Conservation (phyloP, 306 rosid species). For the Malus asiatica region DNA sequence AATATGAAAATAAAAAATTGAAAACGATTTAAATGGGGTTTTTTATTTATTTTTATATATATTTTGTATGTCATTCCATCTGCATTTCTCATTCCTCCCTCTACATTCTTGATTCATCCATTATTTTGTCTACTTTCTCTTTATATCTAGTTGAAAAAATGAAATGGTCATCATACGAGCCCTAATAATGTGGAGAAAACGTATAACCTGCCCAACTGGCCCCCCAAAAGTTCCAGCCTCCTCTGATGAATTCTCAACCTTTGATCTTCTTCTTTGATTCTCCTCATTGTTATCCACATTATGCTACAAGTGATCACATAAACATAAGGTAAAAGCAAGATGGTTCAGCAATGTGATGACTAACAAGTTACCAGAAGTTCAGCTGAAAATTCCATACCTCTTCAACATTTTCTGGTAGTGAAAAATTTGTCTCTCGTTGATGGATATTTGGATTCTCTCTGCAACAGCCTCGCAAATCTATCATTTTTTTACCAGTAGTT, state of each 20-base stretch:
- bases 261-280: conserved; percentile 15
- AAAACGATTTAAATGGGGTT: no score
- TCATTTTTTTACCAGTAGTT: conserved; percentile 38
- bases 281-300: conserved; percentile 13
- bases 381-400: conserved; percentile 33
- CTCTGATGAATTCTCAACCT: conserved; percentile 25
- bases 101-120: no score
- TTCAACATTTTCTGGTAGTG: conserved; percentile 22
- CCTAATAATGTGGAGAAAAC: background rate
- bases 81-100: no score
- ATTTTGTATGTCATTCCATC: no score
- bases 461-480: conserved; percentile 22
- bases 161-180: no score
- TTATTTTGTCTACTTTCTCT: no score
- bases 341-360: background rate
- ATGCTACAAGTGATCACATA: conserved; percentile 23
- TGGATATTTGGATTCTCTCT: conserved; percentile 18
- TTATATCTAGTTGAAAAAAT: no score
- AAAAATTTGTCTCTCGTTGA: conserved; percentile 22
- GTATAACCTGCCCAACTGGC: conserved; percentile 54
- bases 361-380: conserved; percentile 13
- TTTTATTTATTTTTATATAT: no score
- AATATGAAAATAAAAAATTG: no score
- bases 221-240: conserved; percentile 40
- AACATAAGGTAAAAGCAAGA: background rate